These are phyloP conservation scores for Alternaria brassicicola DNA, from an alignment of 2,329 filamentous ascomycete genomes.

Conservation along the genomic window DNA sequence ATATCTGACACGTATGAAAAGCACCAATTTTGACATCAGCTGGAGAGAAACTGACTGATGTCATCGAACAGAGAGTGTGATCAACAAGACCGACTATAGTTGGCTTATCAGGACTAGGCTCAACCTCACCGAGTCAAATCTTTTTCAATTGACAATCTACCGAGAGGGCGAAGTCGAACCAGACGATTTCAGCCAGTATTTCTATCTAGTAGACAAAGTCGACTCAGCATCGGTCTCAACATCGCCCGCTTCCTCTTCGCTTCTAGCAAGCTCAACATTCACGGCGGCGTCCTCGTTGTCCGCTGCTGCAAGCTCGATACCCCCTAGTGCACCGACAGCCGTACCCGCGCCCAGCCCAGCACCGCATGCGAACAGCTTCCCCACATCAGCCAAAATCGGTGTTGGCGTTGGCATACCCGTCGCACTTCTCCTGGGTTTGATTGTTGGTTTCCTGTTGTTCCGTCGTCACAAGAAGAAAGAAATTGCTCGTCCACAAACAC, in stretches of 20 bases:
- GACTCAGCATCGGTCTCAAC: background rate
- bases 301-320: background rate
- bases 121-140: background rate
- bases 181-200: background rate
- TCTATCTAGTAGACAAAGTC: background rate
- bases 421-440: background rate
- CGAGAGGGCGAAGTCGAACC: background rate
- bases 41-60: background rate
- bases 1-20: background rate
- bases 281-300: background rate
- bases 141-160: background rate
- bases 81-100: background rate
- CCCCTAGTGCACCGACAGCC: background rate
- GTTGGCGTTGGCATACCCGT: conserved; percentile 1
- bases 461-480: conserved; percentile 1
- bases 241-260: background rate
- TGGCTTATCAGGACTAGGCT: background rate
- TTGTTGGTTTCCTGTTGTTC: background rate
- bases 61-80: background rate
- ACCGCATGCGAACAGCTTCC: background rate
- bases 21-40: background rate
- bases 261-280: background rate
- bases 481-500: background rate
- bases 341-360: background rate
- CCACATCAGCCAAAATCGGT: conserved; percentile 1